Base-by-base conservation (phyloP, 2,329 filamentous ascomycete species). In the Beauveria bassiana region DNA sequence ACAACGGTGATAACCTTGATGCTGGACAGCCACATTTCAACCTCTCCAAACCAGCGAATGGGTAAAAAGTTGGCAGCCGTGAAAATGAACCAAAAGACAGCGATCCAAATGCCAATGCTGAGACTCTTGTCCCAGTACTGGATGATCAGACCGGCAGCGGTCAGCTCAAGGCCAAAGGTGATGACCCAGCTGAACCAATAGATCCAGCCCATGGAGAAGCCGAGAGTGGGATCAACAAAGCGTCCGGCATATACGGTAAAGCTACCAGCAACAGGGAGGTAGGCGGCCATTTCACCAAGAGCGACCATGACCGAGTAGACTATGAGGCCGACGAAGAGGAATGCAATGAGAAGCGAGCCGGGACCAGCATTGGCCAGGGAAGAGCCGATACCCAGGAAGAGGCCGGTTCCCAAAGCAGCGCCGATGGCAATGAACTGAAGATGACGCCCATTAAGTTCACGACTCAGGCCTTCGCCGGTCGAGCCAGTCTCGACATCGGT, bases 141-240 rank as follows among this genome's bases (percentile, higher is more conserved):
- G 64, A 92, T 89, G 61, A 92, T 88, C 53, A 91, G 76, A 5
- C 87, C 88, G 1, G 87, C 85, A 0, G 87, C 87, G 0, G 85
- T 89, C 45, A 92, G 78, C 70, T 93, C 89, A 9, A 91, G 81
- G 0, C 88, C 87, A 66, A 84, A 89, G 0, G 88, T 91, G 62
- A 88, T 84, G 20, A 85, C 80, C 87, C 87, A 93, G 43, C 82
- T 86, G 70, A 91, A 91, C 86, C 87, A 93, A 74, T 93, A 93
- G 63, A 90, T 86, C 89, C 89, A 93, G 22, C 90, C 89, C 81
- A 92, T 88, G 22, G 88, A 81, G 68, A 92, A 92, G 8, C 88
- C 88, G 53, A 91, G 77, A 61, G 86, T 86, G 12, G 84, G 86
- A 68, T 90, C 86, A 65, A 91, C 81, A 68, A 93, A 91, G 20